Evolutionary conservation across 2,329 filamentous ascomycete genomes (phyloP), one percentile per base, ranked within the genome.

Genomic region (Podosphaera leucotricha): DNA sequence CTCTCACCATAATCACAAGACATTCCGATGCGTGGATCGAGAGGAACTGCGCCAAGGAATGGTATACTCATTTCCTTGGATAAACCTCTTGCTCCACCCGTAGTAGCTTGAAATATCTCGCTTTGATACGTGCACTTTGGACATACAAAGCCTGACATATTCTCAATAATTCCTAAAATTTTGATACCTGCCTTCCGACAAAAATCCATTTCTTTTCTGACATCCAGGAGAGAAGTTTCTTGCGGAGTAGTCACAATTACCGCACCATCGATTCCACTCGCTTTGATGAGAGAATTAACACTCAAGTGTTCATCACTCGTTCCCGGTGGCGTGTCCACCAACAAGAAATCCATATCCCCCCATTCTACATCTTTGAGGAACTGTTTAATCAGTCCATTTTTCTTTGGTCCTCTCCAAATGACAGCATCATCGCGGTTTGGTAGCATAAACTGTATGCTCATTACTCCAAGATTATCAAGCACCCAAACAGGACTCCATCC

Each of bases 371-470:
- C 92, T 65, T 92, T 94, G 43, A 98, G 64, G 54, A 98, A 98
- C 60, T 92, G 82, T 66, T 98, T 98, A 58, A 98, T 95, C 46
- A 98, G 64, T 0, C 90, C 90, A 56, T 95, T 98, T 71, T 98
- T 98, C 71, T 98, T 98, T 2, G 90, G 80, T 0, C 90, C 90
- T 43, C 90, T 73, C 90, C 90, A 98, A 52, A 98, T 98, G 36
- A 98, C 78, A 2, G 90, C 90, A 57, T 93, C 86, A 60, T 98
- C 87, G 40, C 82, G 71, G 55, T 83, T 84, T 0, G 90, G 90
- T 39, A 98, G 67, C 84, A 98, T 92, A 59, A 98, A 98, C 61
- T 98, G 90, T 50, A 98, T 84, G 55, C 80, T 90, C 87, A 98
- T 95, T 43, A 93, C 84, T 1, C 80, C 82, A 2, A 98, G 66